Conservation (phyloP, 768 basidiomycete species). For the Gloeopeniophorella convolvens region DNA sequence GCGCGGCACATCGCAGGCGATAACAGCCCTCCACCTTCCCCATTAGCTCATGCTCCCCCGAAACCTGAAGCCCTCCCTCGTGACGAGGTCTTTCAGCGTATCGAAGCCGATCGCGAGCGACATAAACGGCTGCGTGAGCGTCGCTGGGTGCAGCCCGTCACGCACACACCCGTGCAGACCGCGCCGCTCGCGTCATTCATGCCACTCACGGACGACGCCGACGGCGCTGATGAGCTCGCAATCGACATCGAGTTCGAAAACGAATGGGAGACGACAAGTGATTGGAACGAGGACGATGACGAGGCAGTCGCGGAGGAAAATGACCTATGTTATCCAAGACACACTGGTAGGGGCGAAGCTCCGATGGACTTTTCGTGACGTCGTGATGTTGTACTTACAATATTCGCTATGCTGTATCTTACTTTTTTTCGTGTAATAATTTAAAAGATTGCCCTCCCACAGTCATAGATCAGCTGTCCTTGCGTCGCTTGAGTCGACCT, state of each 20-base stretch:
- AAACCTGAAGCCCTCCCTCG: slow-evolving; percentile 29
- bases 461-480: slow-evolving; percentile 28
- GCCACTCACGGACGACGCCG: slow-evolving; percentile 45
- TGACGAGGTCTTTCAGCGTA: slow-evolving; percentile 73
- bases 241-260: slow-evolving; percentile 85
- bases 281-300: slow-evolving; percentile 87
- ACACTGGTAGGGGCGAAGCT: slow-evolving; percentile 27
- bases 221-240: slow-evolving; percentile 53
- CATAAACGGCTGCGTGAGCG: slow-evolving; percentile 88
- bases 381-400: not conserved
- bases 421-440: slow-evolving; percentile 12
- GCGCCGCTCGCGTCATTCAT: slow-evolving; percentile 53
- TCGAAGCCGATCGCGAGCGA: slow-evolving; percentile 88
- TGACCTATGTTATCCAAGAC: slow-evolving; percentile 57
- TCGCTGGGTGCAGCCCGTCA: slow-evolving; percentile 82
- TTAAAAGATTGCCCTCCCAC: not conserved
- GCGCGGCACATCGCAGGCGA: slow-evolving; percentile 33
- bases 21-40: slow-evolving; percentile 20
- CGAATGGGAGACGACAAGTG: slow-evolving; percentile 84
- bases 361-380: slow-evolving; percentile 34
- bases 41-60: slow-evolving; percentile 18
- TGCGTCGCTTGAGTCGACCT: slow-evolving; percentile 41
- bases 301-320: slow-evolving; percentile 70
- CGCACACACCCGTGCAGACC: slow-evolving; percentile 40
- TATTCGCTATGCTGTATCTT: slow-evolving; percentile 11